Percentiles rank a stretch among this genome's conserved stretches.
These are phyloP conservation scores for Eudorina sp. DNA, from an alignment of 139 green algal species.

Conservation along the genomic window DNA sequence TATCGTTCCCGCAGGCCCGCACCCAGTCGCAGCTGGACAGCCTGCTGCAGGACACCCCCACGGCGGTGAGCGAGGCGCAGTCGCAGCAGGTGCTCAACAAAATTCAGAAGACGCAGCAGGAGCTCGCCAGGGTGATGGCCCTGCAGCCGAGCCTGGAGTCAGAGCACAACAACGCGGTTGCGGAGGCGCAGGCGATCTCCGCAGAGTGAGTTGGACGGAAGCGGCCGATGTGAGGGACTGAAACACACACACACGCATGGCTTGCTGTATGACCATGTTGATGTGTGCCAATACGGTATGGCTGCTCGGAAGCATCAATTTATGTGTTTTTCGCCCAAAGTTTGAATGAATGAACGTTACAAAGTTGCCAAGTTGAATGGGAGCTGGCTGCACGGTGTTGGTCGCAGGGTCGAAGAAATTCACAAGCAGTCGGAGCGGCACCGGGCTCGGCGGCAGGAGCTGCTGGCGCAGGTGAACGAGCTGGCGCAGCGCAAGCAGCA, in stretches of 20 bases:
- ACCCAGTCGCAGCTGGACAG: neutral
- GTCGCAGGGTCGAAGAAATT: neutral
- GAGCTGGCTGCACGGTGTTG: too few species aligned
- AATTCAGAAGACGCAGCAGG: neutral
- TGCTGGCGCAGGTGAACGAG: neutral
- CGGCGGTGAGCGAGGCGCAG: neutral
- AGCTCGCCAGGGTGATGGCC: neutral
- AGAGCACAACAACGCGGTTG: neutral
- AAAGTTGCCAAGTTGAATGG: too few species aligned
- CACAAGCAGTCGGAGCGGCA: neutral
- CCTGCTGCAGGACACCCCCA: neutral
- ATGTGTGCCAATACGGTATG: too few species aligned
- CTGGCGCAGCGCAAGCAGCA: neutral
- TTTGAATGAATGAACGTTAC: too few species aligned
- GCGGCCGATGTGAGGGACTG: too few species aligned
- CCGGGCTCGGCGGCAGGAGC: conserved; percentile 8
- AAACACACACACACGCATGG: too few species aligned
- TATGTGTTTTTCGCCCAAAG: too few species aligned
- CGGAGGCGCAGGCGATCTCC: neutral
- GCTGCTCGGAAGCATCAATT: too few species aligned
- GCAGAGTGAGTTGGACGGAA: neutral
- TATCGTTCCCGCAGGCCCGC: neutral
- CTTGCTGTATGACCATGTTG: too few species aligned
- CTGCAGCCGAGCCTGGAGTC: neutral
- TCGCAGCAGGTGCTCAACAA: neutral